Evolutionary conservation across 2,329 filamentous ascomycete genomes (phyloP).

Genomic region (Ophiostoma piceae): DNA sequence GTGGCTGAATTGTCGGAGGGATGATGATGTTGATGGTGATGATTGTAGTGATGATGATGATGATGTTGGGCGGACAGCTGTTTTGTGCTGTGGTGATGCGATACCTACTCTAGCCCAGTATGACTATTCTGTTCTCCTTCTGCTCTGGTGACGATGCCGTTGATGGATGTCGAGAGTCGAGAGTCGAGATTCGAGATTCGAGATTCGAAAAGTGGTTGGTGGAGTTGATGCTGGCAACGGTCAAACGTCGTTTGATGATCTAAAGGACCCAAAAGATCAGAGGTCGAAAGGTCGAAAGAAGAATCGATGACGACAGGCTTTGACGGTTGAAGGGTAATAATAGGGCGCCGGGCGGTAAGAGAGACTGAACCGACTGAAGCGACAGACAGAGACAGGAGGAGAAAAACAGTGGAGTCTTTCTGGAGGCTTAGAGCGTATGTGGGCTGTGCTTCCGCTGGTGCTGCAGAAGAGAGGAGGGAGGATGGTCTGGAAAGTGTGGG

Average conservation of each 20-base stretch:
- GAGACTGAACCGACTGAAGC: background rate
- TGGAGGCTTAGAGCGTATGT: constrained; percentile 1
- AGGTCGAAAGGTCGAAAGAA: background rate
- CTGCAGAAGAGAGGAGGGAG: background rate
- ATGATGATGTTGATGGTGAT: background rate
- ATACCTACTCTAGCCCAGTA: background rate
- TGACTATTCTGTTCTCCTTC: background rate
- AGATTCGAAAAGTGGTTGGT: background rate
- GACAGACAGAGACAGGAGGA: background rate
- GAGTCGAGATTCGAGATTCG: background rate
- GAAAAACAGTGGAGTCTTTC: background rate
- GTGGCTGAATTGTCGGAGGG: background rate
- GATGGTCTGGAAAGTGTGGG: background rate
- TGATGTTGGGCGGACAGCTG: background rate
- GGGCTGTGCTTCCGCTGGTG: background rate
- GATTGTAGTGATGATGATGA: background rate
- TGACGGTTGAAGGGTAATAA: background rate
- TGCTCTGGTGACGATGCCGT: background rate
- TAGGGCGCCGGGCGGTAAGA: constrained; percentile 1
- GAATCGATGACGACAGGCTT: constrained; percentile 8
- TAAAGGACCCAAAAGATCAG: background rate
- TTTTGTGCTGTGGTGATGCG: background rate
- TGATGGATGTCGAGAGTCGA: background rate
- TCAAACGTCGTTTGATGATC: background rate
- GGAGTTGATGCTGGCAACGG: background rate